Percentiles rank a stretch among this genome's conserved stretches.
phyloP scores from a whole-genome alignment of 2,329 filamentous ascomycete species.

The Rhinocladiella mackenziei region DNA sequence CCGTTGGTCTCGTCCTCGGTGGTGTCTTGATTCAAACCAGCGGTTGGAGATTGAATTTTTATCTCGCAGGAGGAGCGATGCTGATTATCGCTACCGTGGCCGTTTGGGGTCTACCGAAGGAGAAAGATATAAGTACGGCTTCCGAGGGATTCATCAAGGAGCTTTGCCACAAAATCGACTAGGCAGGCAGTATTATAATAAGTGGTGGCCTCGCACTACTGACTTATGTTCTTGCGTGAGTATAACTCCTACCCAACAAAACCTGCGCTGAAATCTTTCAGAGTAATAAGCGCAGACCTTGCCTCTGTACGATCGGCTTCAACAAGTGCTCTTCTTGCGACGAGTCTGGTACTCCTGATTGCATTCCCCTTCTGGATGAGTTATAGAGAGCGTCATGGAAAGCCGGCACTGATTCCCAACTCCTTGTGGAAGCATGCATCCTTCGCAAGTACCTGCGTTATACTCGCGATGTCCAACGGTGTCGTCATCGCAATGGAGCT shows the following conservation, averaged over 20 bases:
- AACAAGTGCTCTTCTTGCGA: conserved; percentile 46
- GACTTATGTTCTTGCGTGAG: conserved; percentile 45
- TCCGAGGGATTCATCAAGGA: conserved; percentile 26
- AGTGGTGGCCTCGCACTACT: conserved; percentile 48
- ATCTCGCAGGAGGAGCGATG: conserved; percentile 43
- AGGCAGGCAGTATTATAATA: conserved; percentile 49
- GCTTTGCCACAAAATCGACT: conserved; percentile 49
- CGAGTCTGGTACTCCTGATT: conserved; percentile 44
- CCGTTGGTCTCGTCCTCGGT: conserved; percentile 49
- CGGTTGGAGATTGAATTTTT: conserved; percentile 53
- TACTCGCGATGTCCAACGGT: conserved; percentile 46
- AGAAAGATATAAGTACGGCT: conserved; percentile 25
- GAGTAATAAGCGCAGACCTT: too few species aligned
- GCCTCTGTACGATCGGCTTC: too few species aligned
- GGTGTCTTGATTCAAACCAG: conserved; percentile 47
- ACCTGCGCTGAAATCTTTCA: too few species aligned
- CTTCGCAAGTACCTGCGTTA: conserved; percentile 55
- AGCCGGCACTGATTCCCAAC: conserved; percentile 59
- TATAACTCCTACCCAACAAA: conserved; percentile 3
- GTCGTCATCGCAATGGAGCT: conserved; percentile 48
- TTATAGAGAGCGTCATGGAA: conserved; percentile 43
- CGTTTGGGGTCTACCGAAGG: conserved; percentile 34
- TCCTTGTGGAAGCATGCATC: conserved; percentile 56
- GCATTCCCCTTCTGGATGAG: conserved; percentile 55
- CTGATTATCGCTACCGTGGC: conserved; percentile 40